These are phyloP conservation scores for Irpex rosettiformis DNA, from an alignment of 1,284 basidiomycete genomes.

Conservation along the genomic window DNA sequence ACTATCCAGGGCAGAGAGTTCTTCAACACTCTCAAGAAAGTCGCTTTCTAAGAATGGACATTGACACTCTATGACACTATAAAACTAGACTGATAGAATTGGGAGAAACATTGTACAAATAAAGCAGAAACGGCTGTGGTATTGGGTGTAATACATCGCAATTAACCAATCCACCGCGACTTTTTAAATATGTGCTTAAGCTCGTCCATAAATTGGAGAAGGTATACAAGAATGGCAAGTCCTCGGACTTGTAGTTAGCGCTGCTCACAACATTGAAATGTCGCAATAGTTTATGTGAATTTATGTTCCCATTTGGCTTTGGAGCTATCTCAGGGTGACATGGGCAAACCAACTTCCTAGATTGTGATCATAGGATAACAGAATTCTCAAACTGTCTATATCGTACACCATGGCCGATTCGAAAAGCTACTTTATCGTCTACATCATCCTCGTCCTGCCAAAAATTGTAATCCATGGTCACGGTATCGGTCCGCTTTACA, in stretches of 20 bases:
- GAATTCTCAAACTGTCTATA: not conserved
- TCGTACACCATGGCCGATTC: not conserved
- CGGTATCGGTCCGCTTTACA: not conserved
- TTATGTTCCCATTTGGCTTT: no score
- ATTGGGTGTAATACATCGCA: not conserved
- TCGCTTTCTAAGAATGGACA: slow-evolving; percentile 17
- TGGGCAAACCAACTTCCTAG: not conserved
- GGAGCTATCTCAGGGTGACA: not conserved
- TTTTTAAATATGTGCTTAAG: no score
- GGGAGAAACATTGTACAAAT: not conserved
- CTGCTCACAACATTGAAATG: no score
- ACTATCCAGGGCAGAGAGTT: slow-evolving; percentile 39
- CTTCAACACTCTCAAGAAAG: slow-evolving; percentile 29
- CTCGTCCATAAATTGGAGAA: no score
- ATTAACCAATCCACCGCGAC: no score
- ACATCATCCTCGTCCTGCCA: not conserved
- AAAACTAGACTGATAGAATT: no score
- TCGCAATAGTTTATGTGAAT: no score
- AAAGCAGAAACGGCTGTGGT: not conserved
- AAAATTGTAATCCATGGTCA: not conserved
- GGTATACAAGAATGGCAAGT: no score
- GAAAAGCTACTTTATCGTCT: not conserved
- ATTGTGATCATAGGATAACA: not conserved
- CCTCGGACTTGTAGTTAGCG: no score
- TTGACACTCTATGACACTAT: no score